phyloP scores from a whole-genome alignment of 192 early-diverging fungal species.

The Entophlyctis helioformis region DNA sequence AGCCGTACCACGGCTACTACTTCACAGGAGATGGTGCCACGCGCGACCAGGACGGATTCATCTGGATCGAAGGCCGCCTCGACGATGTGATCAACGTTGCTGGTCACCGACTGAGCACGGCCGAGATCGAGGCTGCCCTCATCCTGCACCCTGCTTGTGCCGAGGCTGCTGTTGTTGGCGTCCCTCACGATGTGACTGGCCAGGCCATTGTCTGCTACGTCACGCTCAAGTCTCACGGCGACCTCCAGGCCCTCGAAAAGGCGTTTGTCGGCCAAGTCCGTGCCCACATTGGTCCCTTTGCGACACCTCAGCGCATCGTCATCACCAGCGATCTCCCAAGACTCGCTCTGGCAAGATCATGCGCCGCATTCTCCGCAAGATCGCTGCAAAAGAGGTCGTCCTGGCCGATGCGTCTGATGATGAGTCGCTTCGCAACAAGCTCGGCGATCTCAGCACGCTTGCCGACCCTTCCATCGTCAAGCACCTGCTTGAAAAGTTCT shows the following conservation, averaged over 20 bases:
- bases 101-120: slow-evolving; percentile 86
- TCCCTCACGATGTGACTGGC: slow-evolving; percentile 79
- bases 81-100: slow-evolving; percentile 93
- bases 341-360: slow-evolving; percentile 95
- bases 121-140: slow-evolving; percentile 89
- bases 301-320: slow-evolving; percentile 77
- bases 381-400: slow-evolving; percentile 66
- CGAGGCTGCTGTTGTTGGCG: slow-evolving; percentile 84
- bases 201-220: slow-evolving; percentile 82
- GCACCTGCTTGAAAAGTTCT: slow-evolving; percentile 28
- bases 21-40: slow-evolving; percentile 92
- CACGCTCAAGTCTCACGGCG: slow-evolving; percentile 53
- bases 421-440: slow-evolving; percentile 39
- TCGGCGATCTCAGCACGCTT: slow-evolving; percentile 83
- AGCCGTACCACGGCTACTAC: slow-evolving; percentile 84
- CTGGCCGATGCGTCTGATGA: slow-evolving; percentile 21
- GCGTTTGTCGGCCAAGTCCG: slow-evolving; percentile 69
- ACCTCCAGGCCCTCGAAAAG: slow-evolving; percentile 32
- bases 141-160: slow-evolving; percentile 68
- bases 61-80: slow-evolving; percentile 90
- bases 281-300: slow-evolving; percentile 85
- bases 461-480: slow-evolving; percentile 63
- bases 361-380: slow-evolving; percentile 88
- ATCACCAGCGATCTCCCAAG: slow-evolving; percentile 86
- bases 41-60: slow-evolving; percentile 87